Base-by-base conservation (phyloP, 495 filamentous ascomycete genomes). In the Talaromyces wortmannii region DNA sequence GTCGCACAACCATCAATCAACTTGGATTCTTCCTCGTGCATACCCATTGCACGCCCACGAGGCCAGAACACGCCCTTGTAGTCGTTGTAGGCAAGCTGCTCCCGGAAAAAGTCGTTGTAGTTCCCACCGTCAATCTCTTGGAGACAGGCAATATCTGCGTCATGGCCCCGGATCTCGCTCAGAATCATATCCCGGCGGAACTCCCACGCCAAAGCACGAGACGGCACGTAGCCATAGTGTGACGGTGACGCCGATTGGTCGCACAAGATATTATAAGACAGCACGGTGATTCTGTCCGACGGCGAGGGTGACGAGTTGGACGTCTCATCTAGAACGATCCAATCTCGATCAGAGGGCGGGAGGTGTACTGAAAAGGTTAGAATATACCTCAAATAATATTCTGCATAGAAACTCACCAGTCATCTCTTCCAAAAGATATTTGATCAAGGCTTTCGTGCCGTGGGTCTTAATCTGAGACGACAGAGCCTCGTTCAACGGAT, bases 1-100 rank as follows among this genome's bases (percentile, higher is more conserved):
- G 89, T 92, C 31, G 94, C 94, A 69, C 94, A 98, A 15, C 94
- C 94, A 74, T 98, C 94, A 5, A 98, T 91, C 13, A 73, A 67
- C 63, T 86, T 89, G 11, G 90, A 88, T 53, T 97, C 91, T 59
- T 86, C 88, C 63, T 92, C 89, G 32, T 82, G 81, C 89, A 97
- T 92, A 13, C 92, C 96, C 76, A 87, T 87, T 23, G 91, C 87
- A 62, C 94, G 82, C 51, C 84, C 81, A 66, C 92, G 89, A 2
- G 90, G 87, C 79, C 87, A 96, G 68, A 89, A 96, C 3, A 96
- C 82, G 43, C 95, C 92, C 67, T 89, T 94, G 77, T 97, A 98
- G 59, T 89, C 90, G 49, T 83, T 80, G 64, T 90, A 83, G 0
- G 87, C 89, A 52, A 98, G 78, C 56, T 90, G 81, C 7, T 87